Conservation (phyloP, 371 early-diverging fungal genomes). For the Zychaea mexicana region DNA sequence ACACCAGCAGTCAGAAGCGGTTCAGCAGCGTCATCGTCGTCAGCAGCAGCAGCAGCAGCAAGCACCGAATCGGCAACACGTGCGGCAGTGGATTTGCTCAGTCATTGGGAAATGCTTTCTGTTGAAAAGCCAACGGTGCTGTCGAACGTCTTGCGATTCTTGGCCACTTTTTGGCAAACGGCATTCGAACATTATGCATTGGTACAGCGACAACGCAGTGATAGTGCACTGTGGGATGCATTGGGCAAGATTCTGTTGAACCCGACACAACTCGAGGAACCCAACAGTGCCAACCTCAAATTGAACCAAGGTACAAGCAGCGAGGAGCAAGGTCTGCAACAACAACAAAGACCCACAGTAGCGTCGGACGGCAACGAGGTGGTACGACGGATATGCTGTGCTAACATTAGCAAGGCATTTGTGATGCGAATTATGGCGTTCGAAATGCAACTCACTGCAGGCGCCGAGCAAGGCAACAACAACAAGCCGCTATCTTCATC, state of each 20-base stretch:
- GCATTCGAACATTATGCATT: constrained; percentile 51
- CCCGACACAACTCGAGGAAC: constrained; percentile 18
- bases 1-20: not conserved
- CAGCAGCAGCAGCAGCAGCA: not conserved
- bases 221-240: constrained; percentile 42
- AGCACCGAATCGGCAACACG: constrained; percentile 38
- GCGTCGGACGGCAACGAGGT: constrained; percentile 13
- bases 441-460: constrained; percentile 45
- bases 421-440: constrained; percentile 41
- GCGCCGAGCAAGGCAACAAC: constrained; percentile 3
- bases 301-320: too few relatives aligned
- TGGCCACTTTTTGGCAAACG: constrained; percentile 50
- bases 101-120: constrained; percentile 36
- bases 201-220: constrained; percentile 47
- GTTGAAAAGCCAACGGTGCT: constrained; percentile 39
- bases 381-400: constrained; percentile 39
- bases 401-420: constrained; percentile 39
- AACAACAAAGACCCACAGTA: not conserved
- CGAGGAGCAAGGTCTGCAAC: not conserved
- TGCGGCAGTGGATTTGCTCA: constrained; percentile 36
- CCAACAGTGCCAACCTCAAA: not conserved
- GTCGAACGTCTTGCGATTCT: constrained; percentile 40
- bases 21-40: too few relatives aligned
- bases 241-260: constrained; percentile 42
- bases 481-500: too few relatives aligned